phyloP scores from a whole-genome alignment of 2,329 filamentous ascomycete genomes.

The Penicillium sp. region DNA sequence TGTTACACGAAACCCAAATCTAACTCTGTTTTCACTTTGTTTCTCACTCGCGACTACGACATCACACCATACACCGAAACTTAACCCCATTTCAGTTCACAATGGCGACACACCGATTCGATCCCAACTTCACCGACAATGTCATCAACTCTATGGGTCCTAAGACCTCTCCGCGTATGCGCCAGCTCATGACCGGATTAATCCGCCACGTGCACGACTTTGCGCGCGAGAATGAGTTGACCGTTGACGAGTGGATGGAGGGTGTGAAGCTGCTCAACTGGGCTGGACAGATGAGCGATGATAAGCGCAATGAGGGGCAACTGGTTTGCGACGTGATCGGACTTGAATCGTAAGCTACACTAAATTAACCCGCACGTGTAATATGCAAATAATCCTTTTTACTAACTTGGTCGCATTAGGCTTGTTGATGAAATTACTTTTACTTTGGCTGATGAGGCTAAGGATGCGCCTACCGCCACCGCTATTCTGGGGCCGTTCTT shows the following conservation, averaged over 20 bases:
- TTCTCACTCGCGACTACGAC: not conserved
- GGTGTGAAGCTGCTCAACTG: slow-evolving; percentile 60
- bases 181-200: slow-evolving; percentile 58
- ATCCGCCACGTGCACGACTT: slow-evolving; percentile 61
- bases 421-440: slow-evolving; percentile 81
- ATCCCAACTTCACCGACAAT: slow-evolving; percentile 61
- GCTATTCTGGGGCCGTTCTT: slow-evolving; percentile 86
- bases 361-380: not conserved
- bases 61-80: not conserved
- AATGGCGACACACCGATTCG: slow-evolving; percentile 37
- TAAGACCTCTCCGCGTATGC: slow-evolving; percentile 66
- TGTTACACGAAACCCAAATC: not conserved
- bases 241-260: slow-evolving; percentile 59
- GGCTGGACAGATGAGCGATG: slow-evolving; percentile 63
- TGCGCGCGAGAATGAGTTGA: slow-evolving; percentile 59
- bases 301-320: slow-evolving; percentile 64
- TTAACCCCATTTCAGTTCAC: slow-evolving; percentile 1
- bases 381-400: not conserved
- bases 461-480: slow-evolving; percentile 65
- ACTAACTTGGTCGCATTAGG: slow-evolving; percentile 20
- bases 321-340: slow-evolving; percentile 60
- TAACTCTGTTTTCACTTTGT: not conserved
- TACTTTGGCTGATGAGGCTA: slow-evolving; percentile 56
- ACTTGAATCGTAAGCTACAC: slow-evolving; percentile 52
- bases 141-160: slow-evolving; percentile 75